A percentile compares a stretch with the other conserved stretches of the same genome.
Evolutionary conservation across 441 rosid genomes (phyloP).

Genomic region (Breynia disticha): DNA sequence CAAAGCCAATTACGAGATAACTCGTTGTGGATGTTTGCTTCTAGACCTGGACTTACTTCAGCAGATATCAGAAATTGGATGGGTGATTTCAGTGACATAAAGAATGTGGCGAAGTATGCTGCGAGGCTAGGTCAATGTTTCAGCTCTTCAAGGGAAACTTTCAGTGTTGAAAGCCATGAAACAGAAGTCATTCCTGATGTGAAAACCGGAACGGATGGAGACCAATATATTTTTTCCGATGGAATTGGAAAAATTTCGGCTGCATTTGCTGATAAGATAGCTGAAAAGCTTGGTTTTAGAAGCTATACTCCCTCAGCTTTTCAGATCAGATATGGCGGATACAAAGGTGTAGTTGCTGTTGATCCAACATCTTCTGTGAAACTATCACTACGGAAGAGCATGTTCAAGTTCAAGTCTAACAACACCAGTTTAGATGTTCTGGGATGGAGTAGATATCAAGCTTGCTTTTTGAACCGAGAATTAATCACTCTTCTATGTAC

Average conservation of each 20-base stretch:
- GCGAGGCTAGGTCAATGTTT: slow-evolving; percentile 51
- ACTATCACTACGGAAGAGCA: slow-evolving; percentile 34
- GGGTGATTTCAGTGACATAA: slow-evolving; percentile 39
- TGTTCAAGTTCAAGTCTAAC: slow-evolving; percentile 30
- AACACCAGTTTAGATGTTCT: slow-evolving; percentile 34
- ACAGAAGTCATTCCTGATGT: slow-evolving; percentile 29
- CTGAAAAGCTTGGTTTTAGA: slow-evolving; percentile 26
- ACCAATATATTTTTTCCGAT: slow-evolving; percentile 34
- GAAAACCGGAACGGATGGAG: slow-evolving; percentile 6
- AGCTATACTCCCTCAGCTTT: slow-evolving; percentile 34
- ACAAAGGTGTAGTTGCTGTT: slow-evolving; percentile 50
- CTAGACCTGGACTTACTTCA: slow-evolving; percentile 33
- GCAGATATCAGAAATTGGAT: slow-evolving; percentile 31
- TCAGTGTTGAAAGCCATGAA: slow-evolving; percentile 22
- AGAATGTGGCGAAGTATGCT: slow-evolving; percentile 58
- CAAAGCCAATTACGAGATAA: slow-evolving; percentile 52
- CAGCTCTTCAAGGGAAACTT: slow-evolving; percentile 53
- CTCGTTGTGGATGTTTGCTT: slow-evolving; percentile 72
- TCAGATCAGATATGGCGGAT: slow-evolving; percentile 48
- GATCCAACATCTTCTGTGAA: slow-evolving; percentile 33
- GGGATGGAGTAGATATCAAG: slow-evolving; percentile 37
- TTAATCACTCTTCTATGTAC: slow-evolving; percentile 40
- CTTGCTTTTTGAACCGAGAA: slow-evolving; percentile 41
- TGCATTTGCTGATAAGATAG: slow-evolving; percentile 27
- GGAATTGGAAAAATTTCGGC: slow-evolving; percentile 49